phyloP scores from a whole-genome alignment of 768 basidiomycete genomes.

The Suillus luteus region DNA sequence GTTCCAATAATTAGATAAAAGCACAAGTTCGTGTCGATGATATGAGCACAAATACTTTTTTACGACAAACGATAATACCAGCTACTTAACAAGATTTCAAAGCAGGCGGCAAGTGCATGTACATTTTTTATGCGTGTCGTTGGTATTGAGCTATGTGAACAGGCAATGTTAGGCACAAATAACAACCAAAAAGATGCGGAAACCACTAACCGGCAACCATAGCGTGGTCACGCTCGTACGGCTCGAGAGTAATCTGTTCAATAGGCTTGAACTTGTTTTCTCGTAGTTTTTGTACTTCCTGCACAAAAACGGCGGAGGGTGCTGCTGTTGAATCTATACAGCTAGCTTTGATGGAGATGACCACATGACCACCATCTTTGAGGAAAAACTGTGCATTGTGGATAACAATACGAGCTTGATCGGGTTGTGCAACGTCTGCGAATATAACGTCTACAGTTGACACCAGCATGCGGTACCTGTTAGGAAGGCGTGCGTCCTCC shows the following conservation, averaged over 20 bases:
- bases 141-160: conserved; percentile 44
- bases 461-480: conserved; percentile 96
- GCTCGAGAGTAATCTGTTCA: conserved; percentile 95
- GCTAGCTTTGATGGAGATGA: conserved; percentile 98
- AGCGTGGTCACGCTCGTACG: conserved; percentile 88
- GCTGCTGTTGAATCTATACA: conserved; percentile 97
- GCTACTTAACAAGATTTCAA: conserved; percentile 4
- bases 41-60: conserved; percentile 23
- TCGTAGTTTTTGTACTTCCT: conserved; percentile 81
- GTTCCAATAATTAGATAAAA: conserved; percentile 19
- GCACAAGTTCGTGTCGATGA: conserved; percentile 17
- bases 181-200: background rate
- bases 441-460: conserved; percentile 97
- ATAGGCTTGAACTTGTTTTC: conserved; percentile 85
- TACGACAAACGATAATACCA: conserved; percentile 7
- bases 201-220: conserved; percentile 75
- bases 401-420: conserved; percentile 96
- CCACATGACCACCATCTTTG: conserved; percentile 87
- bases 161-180: conserved; percentile 4
- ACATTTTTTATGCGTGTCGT: conserved; percentile 40
- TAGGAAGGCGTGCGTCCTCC: conserved; percentile 95
- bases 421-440: conserved; percentile 97
- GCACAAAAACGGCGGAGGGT: conserved; percentile 86
- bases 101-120: conserved; percentile 14
- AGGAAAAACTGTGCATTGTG: conserved; percentile 95